These are phyloP conservation scores for Chlorella sp. DNA, from an alignment of 139 green algal genomes.

Conservation along the genomic window DNA sequence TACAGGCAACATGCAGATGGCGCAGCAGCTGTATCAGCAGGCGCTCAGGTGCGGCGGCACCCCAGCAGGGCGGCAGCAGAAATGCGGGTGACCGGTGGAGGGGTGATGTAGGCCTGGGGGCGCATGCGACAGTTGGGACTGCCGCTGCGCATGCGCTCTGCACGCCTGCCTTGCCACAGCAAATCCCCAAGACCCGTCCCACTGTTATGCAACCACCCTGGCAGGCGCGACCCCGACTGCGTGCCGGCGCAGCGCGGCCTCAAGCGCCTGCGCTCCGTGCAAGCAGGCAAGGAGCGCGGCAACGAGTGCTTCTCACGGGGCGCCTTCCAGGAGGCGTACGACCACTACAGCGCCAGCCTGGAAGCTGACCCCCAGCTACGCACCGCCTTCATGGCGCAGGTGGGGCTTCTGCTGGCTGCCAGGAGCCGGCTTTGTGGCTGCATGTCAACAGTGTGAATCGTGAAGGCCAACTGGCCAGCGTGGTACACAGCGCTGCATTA, in stretches of 20 bases:
- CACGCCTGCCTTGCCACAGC: too few species aligned
- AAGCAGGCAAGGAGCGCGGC: slow-evolving; percentile 49
- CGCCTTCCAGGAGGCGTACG: slow-evolving; percentile 42
- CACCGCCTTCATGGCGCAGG: slow-evolving; percentile 49
- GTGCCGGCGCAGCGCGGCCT: slow-evolving; percentile 27
- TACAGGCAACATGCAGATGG: slow-evolving; percentile 46
- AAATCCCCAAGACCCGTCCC: too few species aligned
- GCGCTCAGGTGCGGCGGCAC: slow-evolving; percentile 3
- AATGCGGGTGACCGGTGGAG: too few species aligned
- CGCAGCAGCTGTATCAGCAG: slow-evolving; percentile 32
- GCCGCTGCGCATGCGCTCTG: too few species aligned
- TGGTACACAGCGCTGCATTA: too few species aligned
- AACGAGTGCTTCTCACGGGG: slow-evolving; percentile 48
- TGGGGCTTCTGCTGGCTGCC: neutral
- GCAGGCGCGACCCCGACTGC: slow-evolving; percentile 47
- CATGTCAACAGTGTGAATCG: too few species aligned
- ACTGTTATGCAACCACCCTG: too few species aligned
- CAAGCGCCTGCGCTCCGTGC: slow-evolving; percentile 42
- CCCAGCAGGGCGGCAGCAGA: too few species aligned
- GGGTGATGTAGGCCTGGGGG: neutral
- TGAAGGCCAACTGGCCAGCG: too few species aligned
- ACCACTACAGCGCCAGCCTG: slow-evolving; percentile 49
- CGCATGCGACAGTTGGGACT: too few species aligned
- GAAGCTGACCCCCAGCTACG: slow-evolving; percentile 42
- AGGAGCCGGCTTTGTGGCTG: neutral